Evolutionary conservation across 352 stramenopile species (phyloP).

Genomic region (Peronospora destructor): DNA sequence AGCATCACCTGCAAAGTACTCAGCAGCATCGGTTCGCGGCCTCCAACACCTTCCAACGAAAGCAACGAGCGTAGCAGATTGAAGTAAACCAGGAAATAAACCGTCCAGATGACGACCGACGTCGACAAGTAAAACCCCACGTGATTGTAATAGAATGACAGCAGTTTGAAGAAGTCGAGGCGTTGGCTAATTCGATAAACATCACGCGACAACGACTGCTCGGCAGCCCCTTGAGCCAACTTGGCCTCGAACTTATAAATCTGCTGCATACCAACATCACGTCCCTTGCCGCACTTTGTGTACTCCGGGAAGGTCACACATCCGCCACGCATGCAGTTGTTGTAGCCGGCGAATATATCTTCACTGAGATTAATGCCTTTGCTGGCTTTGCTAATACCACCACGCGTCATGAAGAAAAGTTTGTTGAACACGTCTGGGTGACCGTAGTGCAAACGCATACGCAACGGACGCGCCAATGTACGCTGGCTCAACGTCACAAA

Average conservation of each 20-base stretch:
- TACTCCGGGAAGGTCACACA: slow-evolving; percentile 98
- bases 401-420: slow-evolving; percentile 98
- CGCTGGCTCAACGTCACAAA: slow-evolving; percentile 98
- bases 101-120: slow-evolving; percentile 95
- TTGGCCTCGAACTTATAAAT: slow-evolving; percentile 99
- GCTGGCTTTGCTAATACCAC: slow-evolving; percentile 97
- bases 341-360: slow-evolving; percentile 99
- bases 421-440: slow-evolving; percentile 99
- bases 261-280: slow-evolving; percentile 99
- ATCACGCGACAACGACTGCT: slow-evolving; percentile 97
- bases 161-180: slow-evolving; percentile 97
- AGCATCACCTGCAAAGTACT: slow-evolving; percentile 95
- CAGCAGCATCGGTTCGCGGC: slow-evolving; percentile 89
- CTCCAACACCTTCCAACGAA: slow-evolving; percentile 88
- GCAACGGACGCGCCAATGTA: slow-evolving; percentile 92
- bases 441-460: slow-evolving; percentile 97
- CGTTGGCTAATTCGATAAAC: slow-evolving; percentile 95
- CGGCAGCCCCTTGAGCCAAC: slow-evolving; percentile 93
- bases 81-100: slow-evolving; percentile 96
- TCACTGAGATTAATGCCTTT: slow-evolving; percentile 99
- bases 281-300: slow-evolving; percentile 96
- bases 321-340: slow-evolving; percentile 95
- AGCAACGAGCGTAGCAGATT: slow-evolving; percentile 92
- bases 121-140: slow-evolving; percentile 98
- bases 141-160: slow-evolving; percentile 99